Evolutionary conservation across 208 protist species (phyloP).

Genomic region (Crithidia brevicula): DNA sequence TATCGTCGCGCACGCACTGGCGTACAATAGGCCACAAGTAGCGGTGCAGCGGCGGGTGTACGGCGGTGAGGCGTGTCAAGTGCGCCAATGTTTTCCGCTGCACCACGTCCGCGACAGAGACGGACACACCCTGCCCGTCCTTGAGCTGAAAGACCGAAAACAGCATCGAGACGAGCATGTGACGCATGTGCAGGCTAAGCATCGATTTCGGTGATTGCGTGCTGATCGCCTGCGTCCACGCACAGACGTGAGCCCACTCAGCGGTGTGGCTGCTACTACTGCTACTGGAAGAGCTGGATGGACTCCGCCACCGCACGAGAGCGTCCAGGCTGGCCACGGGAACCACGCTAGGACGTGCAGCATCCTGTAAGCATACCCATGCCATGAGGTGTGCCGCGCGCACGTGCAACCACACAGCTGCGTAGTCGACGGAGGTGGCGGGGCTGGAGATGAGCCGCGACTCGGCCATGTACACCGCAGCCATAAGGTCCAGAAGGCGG

Average conservation of each 20-base stretch:
- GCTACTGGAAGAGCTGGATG: not conserved
- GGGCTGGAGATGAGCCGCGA: slow-evolving; percentile 30
- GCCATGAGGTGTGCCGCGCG: slow-evolving; percentile 63
- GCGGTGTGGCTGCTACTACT: not conserved
- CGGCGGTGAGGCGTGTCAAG: slow-evolving; percentile 51
- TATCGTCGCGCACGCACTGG: slow-evolving; percentile 72
- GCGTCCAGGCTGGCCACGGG: slow-evolving; percentile 6
- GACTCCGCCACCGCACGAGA: slow-evolving; percentile 16
- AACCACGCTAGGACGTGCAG: slow-evolving; percentile 2
- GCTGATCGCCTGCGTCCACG: slow-evolving; percentile 45
- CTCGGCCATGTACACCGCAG: slow-evolving; percentile 42
- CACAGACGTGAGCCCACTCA: slow-evolving; percentile 37
- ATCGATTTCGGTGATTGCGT: slow-evolving; percentile 45
- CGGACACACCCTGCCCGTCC: slow-evolving; percentile 43
- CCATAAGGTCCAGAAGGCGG: slow-evolving; percentile 8
- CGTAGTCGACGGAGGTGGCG: slow-evolving; percentile 32
- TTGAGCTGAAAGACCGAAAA: slow-evolving; percentile 69
- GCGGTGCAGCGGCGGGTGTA: slow-evolving; percentile 62
- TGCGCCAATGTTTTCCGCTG: slow-evolving; percentile 57
- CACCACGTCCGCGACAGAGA: slow-evolving; percentile 43
- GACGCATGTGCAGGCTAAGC: slow-evolving; percentile 47
- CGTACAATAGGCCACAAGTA: slow-evolving; percentile 75
- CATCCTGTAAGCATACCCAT: slow-evolving; percentile 44
- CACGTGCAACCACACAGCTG: slow-evolving; percentile 50
- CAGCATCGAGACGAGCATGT: slow-evolving; percentile 61